phyloP scores from a whole-genome alignment of 176 grass and related monocot genomes.

The Avena eriantha region DNA sequence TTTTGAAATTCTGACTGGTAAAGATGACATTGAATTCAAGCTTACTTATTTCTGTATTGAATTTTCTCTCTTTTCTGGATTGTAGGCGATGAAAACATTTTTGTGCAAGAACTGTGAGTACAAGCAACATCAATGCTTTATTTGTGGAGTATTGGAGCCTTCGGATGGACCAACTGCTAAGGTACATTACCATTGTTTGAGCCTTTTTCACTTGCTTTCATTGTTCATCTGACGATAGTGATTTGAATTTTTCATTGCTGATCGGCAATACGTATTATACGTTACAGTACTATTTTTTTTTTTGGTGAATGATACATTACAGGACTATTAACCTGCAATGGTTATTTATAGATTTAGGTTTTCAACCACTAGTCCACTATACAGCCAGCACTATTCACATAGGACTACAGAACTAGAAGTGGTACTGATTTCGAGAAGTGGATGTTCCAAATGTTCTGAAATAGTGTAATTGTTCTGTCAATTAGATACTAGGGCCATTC shows the following conservation, averaged over 20 bases:
- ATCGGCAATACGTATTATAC: not conserved
- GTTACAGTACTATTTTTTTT: slow-evolving; percentile 9
- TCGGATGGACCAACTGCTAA: slow-evolving; percentile 73
- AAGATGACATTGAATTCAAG: slow-evolving; percentile 39
- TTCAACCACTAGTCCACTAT: not conserved
- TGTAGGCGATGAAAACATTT: slow-evolving; percentile 80
- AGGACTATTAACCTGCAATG: slow-evolving; percentile 12
- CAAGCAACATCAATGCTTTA: slow-evolving; percentile 94
- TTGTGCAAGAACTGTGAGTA: slow-evolving; percentile 82
- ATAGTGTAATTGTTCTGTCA: not conserved
- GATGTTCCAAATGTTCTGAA: slow-evolving; percentile 5
- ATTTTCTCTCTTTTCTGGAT: slow-evolving; percentile 19
- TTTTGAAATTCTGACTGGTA: slow-evolving; percentile 21
- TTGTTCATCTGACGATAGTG: slow-evolving; percentile 8
- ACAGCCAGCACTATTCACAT: slow-evolving; percentile 5
- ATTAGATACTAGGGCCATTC: not conserved
- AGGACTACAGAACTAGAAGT: slow-evolving; percentile 17
- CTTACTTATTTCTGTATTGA: slow-evolving; percentile 38
- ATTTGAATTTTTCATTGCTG: not conserved
- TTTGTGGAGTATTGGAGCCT: slow-evolving; percentile 74
- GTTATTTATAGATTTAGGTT: slow-evolving; percentile 31
- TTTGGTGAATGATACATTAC: not conserved
- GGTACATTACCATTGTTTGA: slow-evolving; percentile 56
- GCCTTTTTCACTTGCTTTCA: not conserved
- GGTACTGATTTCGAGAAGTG: slow-evolving; percentile 2